Percentiles rank a stretch among this genome's conserved stretches.
Evolutionary conservation across 768 basidiomycete genomes (phyloP).

Genomic region (Mycena filopes): DNA sequence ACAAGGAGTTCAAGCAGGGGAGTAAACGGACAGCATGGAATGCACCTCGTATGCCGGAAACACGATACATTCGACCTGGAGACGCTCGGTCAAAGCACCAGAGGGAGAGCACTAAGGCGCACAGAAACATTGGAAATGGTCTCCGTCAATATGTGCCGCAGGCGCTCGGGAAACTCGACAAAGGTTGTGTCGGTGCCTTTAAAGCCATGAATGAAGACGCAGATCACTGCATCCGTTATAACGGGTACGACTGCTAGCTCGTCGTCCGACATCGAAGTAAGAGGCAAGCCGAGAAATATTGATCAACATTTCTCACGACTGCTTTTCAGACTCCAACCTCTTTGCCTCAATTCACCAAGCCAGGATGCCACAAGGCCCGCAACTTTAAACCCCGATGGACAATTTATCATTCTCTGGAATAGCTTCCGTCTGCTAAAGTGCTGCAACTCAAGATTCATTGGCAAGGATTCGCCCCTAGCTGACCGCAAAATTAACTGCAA

Average conservation of each 20-base stretch:
- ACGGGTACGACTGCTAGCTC: conserved; percentile 1
- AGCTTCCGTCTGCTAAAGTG: too few species aligned
- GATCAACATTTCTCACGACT: too few species aligned
- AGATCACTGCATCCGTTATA: conserved; percentile 61
- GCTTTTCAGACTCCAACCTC: too few species aligned
- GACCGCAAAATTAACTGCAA: too few species aligned
- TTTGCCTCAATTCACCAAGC: too few species aligned
- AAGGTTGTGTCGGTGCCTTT: conserved; percentile 71
- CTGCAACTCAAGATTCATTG: too few species aligned
- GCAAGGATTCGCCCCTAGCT: too few species aligned
- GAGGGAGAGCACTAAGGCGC: background rate
- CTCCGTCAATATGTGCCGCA: conserved; percentile 80
- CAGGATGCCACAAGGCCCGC: too few species aligned
- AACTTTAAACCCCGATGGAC: too few species aligned
- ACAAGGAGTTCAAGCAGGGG: conserved; percentile 10
- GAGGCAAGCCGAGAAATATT: too few species aligned
- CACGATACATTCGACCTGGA: conserved; percentile 75
- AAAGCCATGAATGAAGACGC: conserved; percentile 85
- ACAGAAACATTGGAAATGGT: conserved; percentile 55
- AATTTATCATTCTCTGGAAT: too few species aligned
- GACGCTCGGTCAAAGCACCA: background rate
- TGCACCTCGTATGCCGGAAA: conserved; percentile 91
- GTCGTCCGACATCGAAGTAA: background rate
- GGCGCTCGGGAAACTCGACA: conserved; percentile 77
- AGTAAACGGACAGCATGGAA: background rate